These are phyloP conservation scores for Erucastrum elatum DNA, from an alignment of 345 rosid species.

Conservation along the genomic window DNA sequence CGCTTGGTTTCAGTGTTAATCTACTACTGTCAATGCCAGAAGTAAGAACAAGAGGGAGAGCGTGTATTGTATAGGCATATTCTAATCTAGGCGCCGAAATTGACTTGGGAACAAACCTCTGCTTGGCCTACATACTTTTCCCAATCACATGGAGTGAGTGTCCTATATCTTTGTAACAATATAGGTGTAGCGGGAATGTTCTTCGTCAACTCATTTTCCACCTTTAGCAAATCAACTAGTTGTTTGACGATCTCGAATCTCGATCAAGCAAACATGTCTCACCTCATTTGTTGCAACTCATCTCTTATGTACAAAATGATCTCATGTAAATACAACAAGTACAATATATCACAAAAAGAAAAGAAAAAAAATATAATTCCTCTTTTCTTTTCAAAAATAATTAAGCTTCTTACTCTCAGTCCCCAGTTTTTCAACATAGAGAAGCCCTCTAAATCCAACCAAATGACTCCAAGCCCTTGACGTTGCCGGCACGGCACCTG, in stretches of 20 bases:
- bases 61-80: background rate
- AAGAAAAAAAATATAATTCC: background rate
- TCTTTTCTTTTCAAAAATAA: background rate
- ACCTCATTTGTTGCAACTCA: background rate
- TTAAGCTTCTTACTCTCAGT: background rate
- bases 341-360: background rate
- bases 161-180: background rate
- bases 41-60: background rate
- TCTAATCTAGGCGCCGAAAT: background rate
- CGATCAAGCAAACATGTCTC: background rate
- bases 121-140: background rate
- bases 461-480: slow-evolving; percentile 21
- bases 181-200: background rate
- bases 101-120: background rate
- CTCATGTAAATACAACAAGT: background rate
- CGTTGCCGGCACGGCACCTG: slow-evolving; percentile 30
- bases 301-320: background rate
- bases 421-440: background rate
- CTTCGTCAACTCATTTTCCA: background rate
- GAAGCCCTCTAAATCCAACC: background rate
- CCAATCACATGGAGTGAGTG: background rate
- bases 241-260: background rate
- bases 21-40: background rate
- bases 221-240: background rate
- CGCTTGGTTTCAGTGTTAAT: too few relatives aligned